Base-by-base conservation (phyloP, 257 asterid species). In the Scutellaria baicalensis region DNA sequence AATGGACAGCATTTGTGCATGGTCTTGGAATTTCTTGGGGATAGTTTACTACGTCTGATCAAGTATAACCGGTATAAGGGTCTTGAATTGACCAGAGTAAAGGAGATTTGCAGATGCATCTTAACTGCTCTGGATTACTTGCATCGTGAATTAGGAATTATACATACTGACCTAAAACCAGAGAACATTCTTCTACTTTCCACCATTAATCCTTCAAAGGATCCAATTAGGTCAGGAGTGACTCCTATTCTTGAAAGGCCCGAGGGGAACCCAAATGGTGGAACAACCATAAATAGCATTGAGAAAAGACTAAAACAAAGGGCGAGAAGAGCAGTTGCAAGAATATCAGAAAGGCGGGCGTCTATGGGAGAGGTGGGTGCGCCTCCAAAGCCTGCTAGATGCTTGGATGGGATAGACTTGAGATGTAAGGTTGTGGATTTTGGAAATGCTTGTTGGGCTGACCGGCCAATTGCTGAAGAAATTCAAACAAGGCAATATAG, bases 1-100 rank as follows among this genome's bases (percentile, higher is more conserved):
- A 94, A 94, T 62, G 97, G 99, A 59, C 99, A 94, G 81, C 99
- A 94, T 77, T 71, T 83, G 59, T 94, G 99, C 85, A 94, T 94
- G 99, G 99, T 84, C 64, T 84, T 94, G 75, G 97, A 94, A 73
- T 94, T 91, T 85, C 95, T 94, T 35, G 99, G 99, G 35, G 99
- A 94, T 78, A 94, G 88, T 82, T 83, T 94, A 66, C 84, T 94
- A 70, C 86, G 84, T 57, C 82, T 94, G 49, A 84, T 88, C 77
- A 91, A 84, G 82, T 85, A 83, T 76, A 87, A 86, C 78, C 90
- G 85, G 12, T 88, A 91, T 76, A 89, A 86, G 78, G 96, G 97
- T 57, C 95, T 94, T 62, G 93, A 82, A 57, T 47, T 89, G 77
- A 82, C 66, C 75, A 89, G 80, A 84, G 97, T 94, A 74, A 87